Evolutionary conservation across 1,284 basidiomycete genomes (phyloP).

Genomic region (Cutaneotrichosporon sp.): DNA sequence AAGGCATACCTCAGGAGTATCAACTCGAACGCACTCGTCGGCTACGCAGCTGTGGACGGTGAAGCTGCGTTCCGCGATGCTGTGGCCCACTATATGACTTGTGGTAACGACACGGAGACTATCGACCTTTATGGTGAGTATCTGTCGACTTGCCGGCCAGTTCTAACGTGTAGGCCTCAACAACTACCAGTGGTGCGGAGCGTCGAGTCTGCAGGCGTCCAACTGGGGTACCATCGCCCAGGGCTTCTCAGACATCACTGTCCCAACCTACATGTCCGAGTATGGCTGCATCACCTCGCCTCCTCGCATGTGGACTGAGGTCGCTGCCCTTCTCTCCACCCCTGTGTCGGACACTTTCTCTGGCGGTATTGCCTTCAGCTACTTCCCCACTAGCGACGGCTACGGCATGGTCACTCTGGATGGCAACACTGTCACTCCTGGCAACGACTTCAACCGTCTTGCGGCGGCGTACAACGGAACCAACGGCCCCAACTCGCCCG

Average conservation of each 20-base stretch:
- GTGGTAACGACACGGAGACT: slow-evolving; percentile 63
- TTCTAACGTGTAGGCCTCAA: slow-evolving; percentile 32
- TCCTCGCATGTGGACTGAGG: slow-evolving; percentile 76
- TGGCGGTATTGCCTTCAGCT: slow-evolving; percentile 74
- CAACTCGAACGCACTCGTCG: slow-evolving; percentile 64
- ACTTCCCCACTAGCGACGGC: slow-evolving; percentile 68
- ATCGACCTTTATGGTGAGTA: slow-evolving; percentile 83
- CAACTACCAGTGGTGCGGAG: slow-evolving; percentile 68
- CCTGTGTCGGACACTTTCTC: slow-evolving; percentile 76
- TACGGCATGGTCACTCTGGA: slow-evolving; percentile 77
- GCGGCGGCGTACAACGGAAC: slow-evolving; percentile 60
- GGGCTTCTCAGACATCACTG: slow-evolving; percentile 57
- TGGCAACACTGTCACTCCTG: slow-evolving; percentile 35
- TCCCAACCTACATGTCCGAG: slow-evolving; percentile 85
- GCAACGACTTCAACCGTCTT: slow-evolving; percentile 60
- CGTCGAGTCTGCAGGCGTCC: slow-evolving; percentile 57
- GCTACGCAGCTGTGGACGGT: slow-evolving; percentile 81
- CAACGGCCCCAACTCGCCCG: slow-evolving; percentile 60
- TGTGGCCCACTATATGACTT: slow-evolving; percentile 74
- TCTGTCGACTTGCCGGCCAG: slow-evolving; percentile 55
- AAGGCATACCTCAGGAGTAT: slow-evolving; percentile 76
- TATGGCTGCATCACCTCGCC: slow-evolving; percentile 67
- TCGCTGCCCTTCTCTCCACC: slow-evolving; percentile 63
- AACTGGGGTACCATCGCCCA: slow-evolving; percentile 50
- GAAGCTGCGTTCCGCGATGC: slow-evolving; percentile 60